Evolutionary conservation across 176 grass and related monocot genomes (phyloP), one percentile per base, ranked within the genome.

Genomic region (Elymus sibiricus): DNA sequence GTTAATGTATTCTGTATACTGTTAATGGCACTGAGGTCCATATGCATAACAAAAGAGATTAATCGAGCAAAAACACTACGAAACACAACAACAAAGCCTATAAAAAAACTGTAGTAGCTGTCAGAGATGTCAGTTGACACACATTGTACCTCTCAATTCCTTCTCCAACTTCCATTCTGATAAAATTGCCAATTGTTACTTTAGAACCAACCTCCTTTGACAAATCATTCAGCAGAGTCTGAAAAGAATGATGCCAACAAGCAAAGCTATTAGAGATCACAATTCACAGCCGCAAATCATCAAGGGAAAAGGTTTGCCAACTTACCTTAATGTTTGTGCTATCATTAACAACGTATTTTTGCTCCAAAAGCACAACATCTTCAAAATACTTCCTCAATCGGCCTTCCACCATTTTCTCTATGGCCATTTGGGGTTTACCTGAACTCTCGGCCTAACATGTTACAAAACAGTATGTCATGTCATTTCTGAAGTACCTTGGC

Each of bases 361-460:
- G 97, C 83, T 96, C 97, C 90, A 92, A 88, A 31, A 99, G 88
- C 37, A 96, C 97, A 76, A 99, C 88, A 75, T 99, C 97, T 88
- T 99, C 94, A 77, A 80, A 94, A 71, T 96, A 99, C 79, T 99
- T 96, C 77, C 90, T 92, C 64, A 99, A 78, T 82, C 92, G 92
- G 22, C 94, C 94, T 91, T 99, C 97, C 27, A 96, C 94, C 97
- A 99, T 99, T 84, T 96, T 99, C 74, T 99, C 97, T 84, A 99
- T 94, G 43, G 92, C 97, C 87, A 94, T 91, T 89, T 92, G 92
- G 17, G 97, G 85, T 79, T 99, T 99, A 70, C 94, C 94, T 80
- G 92, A 99, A 79, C 88, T 94, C 92, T 95, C 82, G 43, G 97
- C 97, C 97, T 99, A 83, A 63, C 32, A 86, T 47, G 79, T 39